phyloP scores from a whole-genome alignment of 73 alveolate species.

The Tetrahymena elliotti region DNA sequence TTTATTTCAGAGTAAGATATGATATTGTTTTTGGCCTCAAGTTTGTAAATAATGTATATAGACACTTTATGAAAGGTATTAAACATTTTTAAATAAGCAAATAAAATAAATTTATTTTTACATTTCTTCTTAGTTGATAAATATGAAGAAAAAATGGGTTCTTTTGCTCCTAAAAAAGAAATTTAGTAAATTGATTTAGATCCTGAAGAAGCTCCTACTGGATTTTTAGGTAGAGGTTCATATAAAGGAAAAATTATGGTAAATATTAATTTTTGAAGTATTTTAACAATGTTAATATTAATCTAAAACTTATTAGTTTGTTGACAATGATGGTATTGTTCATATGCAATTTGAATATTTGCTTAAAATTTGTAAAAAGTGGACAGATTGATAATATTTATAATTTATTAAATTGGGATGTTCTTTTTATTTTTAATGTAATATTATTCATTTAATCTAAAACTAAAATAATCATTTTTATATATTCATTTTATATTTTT shows the following conservation, averaged over 20 bases:
- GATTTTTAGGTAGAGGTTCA: slow-evolving; percentile 39
- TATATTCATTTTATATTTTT: too few species aligned
- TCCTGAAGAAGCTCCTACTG: slow-evolving; percentile 48
- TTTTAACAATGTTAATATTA: too few species aligned
- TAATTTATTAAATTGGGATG: background rate
- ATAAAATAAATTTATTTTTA: background rate
- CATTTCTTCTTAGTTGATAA: slow-evolving; percentile 28
- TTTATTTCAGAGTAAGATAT: slow-evolving; percentile 50
- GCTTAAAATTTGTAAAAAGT: slow-evolving; percentile 41
- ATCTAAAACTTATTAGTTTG: too few species aligned
- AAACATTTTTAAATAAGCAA: background rate
- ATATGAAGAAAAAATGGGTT: slow-evolving; percentile 51
- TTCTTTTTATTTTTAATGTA: background rate
- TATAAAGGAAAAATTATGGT: slow-evolving; percentile 50
- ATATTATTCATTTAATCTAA: background rate
- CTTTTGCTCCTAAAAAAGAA: slow-evolving; percentile 53
- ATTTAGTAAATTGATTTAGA: slow-evolving; percentile 26
- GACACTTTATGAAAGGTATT: slow-evolving; percentile 18
- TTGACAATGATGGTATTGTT: slow-evolving; percentile 52
- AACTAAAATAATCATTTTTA: too few species aligned
- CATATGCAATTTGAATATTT: slow-evolving; percentile 47
- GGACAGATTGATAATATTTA: slow-evolving; percentile 17
- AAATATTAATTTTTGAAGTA: too few species aligned
- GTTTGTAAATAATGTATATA: slow-evolving; percentile 32
- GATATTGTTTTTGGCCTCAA: slow-evolving; percentile 52